Evolutionary conservation across 164 flowering plant genomes (phyloP).

Genomic region (Vitis amurensis): DNA sequence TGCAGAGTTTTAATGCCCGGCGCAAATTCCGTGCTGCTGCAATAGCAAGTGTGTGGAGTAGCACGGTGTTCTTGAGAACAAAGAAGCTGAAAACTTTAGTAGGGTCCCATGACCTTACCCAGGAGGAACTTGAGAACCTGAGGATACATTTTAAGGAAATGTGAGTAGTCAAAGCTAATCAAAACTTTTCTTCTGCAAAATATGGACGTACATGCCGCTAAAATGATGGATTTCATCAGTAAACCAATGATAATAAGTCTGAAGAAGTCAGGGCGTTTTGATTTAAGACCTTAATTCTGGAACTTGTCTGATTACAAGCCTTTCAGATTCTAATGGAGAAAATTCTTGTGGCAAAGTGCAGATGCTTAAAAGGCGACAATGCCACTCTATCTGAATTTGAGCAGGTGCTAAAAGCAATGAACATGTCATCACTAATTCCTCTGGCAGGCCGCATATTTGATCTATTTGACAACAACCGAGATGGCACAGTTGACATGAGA

Average conservation of each 20-base stretch:
- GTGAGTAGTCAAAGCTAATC: slow-evolving; percentile 31
- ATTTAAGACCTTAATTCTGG: too few relatives aligned
- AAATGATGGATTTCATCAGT: too few relatives aligned
- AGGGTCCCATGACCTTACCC: slow-evolving; percentile 62
- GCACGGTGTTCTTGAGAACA: slow-evolving; percentile 59
- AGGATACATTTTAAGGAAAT: slow-evolving; percentile 52
- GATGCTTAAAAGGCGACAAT: slow-evolving; percentile 68
- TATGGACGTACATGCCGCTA: too few relatives aligned
- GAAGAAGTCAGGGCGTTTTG: too few relatives aligned
- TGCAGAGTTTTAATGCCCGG: slow-evolving; percentile 72
- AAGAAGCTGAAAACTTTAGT: slow-evolving; percentile 59
- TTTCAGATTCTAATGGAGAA: not conserved
- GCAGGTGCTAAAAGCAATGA: slow-evolving; percentile 71
- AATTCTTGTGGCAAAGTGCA: slow-evolving; percentile 22
- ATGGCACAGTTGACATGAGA: slow-evolving; percentile 78
- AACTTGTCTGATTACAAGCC: not conserved
- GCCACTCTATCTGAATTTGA: slow-evolving; percentile 73
- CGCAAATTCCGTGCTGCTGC: slow-evolving; percentile 82
- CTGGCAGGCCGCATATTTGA: slow-evolving; percentile 69
- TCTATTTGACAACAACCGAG: slow-evolving; percentile 75
- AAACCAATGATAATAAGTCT: too few relatives aligned
- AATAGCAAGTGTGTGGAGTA: slow-evolving; percentile 65
- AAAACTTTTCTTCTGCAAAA: not conserved
- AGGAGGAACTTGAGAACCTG: slow-evolving; percentile 62
- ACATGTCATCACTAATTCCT: slow-evolving; percentile 64